These are phyloP conservation scores for Acanthamoeba culbertsoni DNA, from an alignment of 208 protist genomes.

Conservation along the genomic window DNA sequence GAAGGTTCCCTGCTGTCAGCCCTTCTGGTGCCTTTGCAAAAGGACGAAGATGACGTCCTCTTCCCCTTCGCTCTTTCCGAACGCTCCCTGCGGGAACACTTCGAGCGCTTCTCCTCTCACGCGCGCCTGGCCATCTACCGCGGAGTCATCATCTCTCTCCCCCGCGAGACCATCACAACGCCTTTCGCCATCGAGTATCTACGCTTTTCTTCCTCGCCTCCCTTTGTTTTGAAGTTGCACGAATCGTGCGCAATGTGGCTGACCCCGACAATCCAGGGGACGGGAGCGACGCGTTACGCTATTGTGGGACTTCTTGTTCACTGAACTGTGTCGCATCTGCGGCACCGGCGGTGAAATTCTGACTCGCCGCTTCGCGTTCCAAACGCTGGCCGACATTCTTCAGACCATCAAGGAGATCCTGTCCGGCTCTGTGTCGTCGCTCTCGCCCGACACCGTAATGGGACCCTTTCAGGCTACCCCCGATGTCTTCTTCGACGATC, in stretches of 20 bases:
- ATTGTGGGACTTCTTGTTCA: constrained; percentile 16
- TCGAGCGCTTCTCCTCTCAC: not conserved
- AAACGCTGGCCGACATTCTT: not conserved
- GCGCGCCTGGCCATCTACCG: constrained; percentile 17
- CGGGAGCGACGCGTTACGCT: not conserved
- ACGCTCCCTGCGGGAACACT: not conserved
- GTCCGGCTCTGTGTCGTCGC: not conserved
- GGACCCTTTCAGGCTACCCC: not conserved
- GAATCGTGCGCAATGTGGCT: too few relatives aligned
- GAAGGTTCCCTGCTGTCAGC: not conserved
- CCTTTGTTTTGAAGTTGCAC: too few relatives aligned
- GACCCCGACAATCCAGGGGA: not conserved
- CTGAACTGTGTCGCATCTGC: not conserved
- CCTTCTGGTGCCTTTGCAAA: not conserved
- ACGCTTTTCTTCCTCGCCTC: too few relatives aligned
- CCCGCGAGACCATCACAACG: not conserved
- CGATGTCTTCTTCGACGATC: not conserved
- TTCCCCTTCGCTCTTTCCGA: not conserved
- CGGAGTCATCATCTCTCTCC: constrained; percentile 18
- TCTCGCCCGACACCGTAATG: not conserved
- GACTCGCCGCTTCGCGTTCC: constrained; percentile 15
- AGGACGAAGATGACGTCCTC: not conserved
- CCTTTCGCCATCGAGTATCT: not conserved
- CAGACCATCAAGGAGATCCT: constrained; percentile 29
- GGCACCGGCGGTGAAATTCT: constrained; percentile 2